These are phyloP conservation scores for Cornus kousa DNA, from an alignment of 148 eudicot genomes.

Conservation along the genomic window DNA sequence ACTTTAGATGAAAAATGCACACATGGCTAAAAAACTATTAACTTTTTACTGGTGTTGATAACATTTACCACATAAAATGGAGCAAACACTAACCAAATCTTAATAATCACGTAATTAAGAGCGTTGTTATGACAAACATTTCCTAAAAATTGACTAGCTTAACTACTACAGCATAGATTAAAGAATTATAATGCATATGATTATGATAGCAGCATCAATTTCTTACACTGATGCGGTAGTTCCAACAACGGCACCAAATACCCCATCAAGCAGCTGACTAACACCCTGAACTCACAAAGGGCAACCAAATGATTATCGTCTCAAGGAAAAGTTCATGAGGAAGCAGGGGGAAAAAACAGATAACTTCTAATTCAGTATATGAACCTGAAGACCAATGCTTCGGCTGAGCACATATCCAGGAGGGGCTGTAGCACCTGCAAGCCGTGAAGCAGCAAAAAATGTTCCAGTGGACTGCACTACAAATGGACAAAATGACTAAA, in stretches of 20 bases:
- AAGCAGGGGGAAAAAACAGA: not conserved
- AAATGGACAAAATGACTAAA: not conserved
- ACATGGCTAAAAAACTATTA: too few relatives aligned
- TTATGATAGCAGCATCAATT: not conserved
- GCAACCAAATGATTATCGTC: conserved; percentile 3
- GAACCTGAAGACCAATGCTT: conserved; percentile 94
- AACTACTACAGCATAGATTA: not conserved
- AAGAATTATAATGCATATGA: not conserved
- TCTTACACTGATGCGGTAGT: conserved; percentile 88
- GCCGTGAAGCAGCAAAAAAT: conserved; percentile 82
- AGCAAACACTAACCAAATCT: not conserved
- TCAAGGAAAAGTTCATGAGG: not conserved
- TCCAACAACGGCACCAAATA: conserved; percentile 86
- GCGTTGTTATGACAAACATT: not conserved
- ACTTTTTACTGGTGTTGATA: not conserved
- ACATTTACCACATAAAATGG: not conserved
- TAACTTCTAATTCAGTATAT: not conserved
- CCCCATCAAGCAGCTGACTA: conserved; percentile 79
- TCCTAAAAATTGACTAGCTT: not conserved
- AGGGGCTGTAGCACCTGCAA: conserved; percentile 91
- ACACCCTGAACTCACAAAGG: conserved; percentile 57
- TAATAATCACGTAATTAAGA: not conserved
- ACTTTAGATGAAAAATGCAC: too few relatives aligned
- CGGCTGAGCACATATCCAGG: conserved; percentile 83
- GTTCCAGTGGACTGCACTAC: conserved; percentile 84